A percentile compares a stretch with the other conserved stretches of the same genome.
Conservation (phyloP, 495 filamentous ascomycete species). For the Penicillium simplicissimum region DNA sequence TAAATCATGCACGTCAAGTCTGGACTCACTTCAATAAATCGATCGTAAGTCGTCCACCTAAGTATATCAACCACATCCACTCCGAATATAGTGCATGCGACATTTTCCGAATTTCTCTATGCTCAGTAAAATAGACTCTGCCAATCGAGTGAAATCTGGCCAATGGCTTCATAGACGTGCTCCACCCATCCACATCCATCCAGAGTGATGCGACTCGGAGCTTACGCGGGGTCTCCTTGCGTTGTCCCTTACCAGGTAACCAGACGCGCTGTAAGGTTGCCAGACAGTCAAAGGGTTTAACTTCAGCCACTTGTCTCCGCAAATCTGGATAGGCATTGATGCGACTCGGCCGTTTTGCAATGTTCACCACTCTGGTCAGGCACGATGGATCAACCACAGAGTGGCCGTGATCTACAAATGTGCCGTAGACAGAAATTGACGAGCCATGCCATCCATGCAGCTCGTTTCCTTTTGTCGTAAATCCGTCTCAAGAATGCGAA, state of each 20-base stretch:
- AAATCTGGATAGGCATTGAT: conserved; percentile 13
- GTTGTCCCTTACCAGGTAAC: conserved; percentile 21
- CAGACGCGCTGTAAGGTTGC: conserved; percentile 17
- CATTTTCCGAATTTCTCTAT: background rate
- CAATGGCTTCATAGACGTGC: conserved; percentile 11
- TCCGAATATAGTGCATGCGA: conserved; percentile 5
- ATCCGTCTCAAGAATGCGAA: conserved; percentile 13
- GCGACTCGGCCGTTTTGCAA: conserved; percentile 30
- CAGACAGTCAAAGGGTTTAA: conserved; percentile 10
- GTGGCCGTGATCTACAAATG: conserved; percentile 5
- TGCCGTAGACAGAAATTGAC: background rate
- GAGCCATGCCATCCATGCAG: conserved; percentile 7
- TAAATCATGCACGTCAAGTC: conserved; percentile 3
- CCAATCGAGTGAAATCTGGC: conserved; percentile 3
- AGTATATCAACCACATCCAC: background rate
- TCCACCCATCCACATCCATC: background rate
- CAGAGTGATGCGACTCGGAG: conserved; percentile 18
- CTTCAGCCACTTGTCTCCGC: conserved; percentile 19
- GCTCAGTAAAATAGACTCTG: background rate
- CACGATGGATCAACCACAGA: conserved; percentile 3
- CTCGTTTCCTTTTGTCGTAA: conserved; percentile 6
- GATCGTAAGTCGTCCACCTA: background rate
- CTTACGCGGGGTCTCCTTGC: conserved; percentile 25
- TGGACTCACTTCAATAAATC: background rate
- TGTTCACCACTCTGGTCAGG: conserved; percentile 9